Percentiles rank a stretch among this genome's conserved stretches.
Conservation (phyloP, 1,284 basidiomycete genomes). For the Ceratobasidium papillatum region DNA sequence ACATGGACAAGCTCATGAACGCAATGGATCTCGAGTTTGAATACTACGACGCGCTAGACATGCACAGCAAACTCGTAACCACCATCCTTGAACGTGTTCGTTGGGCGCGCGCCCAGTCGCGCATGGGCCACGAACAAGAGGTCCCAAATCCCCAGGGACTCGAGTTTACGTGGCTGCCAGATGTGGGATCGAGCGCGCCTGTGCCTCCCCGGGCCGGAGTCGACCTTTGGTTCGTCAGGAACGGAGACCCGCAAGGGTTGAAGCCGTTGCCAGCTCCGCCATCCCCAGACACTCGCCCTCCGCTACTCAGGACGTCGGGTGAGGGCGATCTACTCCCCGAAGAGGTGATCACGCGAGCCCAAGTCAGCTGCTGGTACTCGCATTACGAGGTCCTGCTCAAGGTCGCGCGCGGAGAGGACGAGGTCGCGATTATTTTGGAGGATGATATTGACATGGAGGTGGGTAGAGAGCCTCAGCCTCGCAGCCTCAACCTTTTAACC, state of each 20-base stretch:
- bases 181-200: slow-evolving; percentile 26
- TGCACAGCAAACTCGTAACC: slow-evolving; percentile 27
- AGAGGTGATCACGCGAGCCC: slow-evolving; percentile 59
- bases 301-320: slow-evolving; percentile 35
- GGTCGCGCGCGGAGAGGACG: slow-evolving; percentile 50
- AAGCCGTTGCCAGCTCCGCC: slow-evolving; percentile 35
- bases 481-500: background rate
- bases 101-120: slow-evolving; percentile 37
- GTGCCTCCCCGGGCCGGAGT: slow-evolving; percentile 17
- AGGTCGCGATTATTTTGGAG: slow-evolving; percentile 68
- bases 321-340: slow-evolving; percentile 12
- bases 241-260: background rate
- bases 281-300: slow-evolving; percentile 34
- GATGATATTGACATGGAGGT: slow-evolving; percentile 70
- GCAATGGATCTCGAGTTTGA: slow-evolving; percentile 45
- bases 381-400: slow-evolving; percentile 64
- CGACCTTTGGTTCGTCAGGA: slow-evolving; percentile 28
- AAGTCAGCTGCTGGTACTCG: slow-evolving; percentile 79
- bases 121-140: slow-evolving; percentile 31
- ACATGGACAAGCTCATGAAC: slow-evolving; percentile 44
- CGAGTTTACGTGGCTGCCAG: slow-evolving; percentile 23
- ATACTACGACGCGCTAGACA: slow-evolving; percentile 45
- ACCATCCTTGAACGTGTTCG: slow-evolving; percentile 43
- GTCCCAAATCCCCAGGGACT: slow-evolving; percentile 31
- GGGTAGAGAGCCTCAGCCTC: background rate